A percentile compares a stretch with the other conserved stretches of the same genome.
These are phyloP conservation scores for Cercophora newfieldiana DNA, from an alignment of 495 filamentous ascomycete species.

Conservation along the genomic window DNA sequence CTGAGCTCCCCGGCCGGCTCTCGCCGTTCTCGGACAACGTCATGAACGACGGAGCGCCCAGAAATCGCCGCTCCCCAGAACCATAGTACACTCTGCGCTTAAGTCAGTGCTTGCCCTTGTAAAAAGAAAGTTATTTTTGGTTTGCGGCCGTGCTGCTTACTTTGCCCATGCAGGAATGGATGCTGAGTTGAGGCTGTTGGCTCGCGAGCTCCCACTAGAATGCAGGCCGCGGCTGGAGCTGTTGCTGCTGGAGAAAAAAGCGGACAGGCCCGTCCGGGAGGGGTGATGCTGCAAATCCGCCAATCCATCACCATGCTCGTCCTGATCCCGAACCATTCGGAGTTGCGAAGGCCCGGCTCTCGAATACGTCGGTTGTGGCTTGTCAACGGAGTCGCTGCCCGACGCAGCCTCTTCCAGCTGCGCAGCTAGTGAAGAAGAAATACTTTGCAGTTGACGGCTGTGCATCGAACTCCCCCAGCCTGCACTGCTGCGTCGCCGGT, in stretches of 20 bases:
- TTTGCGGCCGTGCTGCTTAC: conserved; percentile 29
- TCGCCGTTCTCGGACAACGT: conserved; percentile 42
- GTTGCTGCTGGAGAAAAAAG: conserved; percentile 42
- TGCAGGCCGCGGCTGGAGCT: conserved; percentile 49
- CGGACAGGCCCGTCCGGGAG: conserved; percentile 46
- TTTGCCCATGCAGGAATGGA: conserved; percentile 64
- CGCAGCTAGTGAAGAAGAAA: conserved; percentile 50
- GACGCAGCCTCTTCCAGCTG: conserved; percentile 39
- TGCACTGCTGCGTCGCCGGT: conserved; percentile 39
- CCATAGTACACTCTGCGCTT: conserved; percentile 52
- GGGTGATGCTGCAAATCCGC: conserved; percentile 51
- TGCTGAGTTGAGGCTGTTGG: conserved; percentile 56
- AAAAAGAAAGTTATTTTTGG: background rate
- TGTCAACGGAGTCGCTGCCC: conserved; percentile 43
- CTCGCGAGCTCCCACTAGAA: conserved; percentile 48
- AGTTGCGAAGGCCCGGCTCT: conserved; percentile 34
- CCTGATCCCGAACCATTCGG: conserved; percentile 49
- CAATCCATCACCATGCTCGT: conserved; percentile 57
- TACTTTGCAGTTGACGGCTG: conserved; percentile 53
- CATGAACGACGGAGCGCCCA: conserved; percentile 42
- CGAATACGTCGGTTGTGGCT: conserved; percentile 36
- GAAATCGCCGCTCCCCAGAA: conserved; percentile 51
- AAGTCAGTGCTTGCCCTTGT: background rate
- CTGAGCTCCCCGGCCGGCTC: conserved; percentile 43
- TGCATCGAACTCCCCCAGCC: conserved; percentile 42